These are phyloP conservation scores for Oryza glaberrima DNA, from an alignment of 176 grass and related monocot species.

Conservation along the genomic window DNA sequence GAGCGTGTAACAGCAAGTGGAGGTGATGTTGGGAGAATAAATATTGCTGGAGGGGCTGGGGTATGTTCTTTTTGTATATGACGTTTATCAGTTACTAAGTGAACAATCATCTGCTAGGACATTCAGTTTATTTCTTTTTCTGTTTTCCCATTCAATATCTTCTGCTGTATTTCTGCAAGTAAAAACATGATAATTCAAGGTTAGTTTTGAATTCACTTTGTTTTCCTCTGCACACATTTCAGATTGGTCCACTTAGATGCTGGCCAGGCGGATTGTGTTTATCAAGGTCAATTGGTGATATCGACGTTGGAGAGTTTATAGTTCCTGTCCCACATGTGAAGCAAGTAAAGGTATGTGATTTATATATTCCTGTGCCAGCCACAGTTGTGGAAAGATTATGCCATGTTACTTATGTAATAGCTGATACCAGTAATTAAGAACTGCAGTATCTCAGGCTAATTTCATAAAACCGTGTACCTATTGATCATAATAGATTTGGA, in stretches of 20 bases:
- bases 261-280: conserved; percentile 98
- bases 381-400: conserved; percentile 36
- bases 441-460: conserved; percentile 22
- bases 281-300: conserved; percentile 97
- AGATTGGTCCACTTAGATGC: conserved; percentile 98
- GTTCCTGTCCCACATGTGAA: conserved; percentile 97
- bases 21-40: conserved; percentile 95
- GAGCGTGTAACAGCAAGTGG: conserved; percentile 86
- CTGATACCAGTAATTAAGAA: conserved; percentile 39
- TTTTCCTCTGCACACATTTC: conserved; percentile 39
- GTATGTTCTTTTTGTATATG: conserved; percentile 53
- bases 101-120: conserved; percentile 5
- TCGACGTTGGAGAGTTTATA: conserved; percentile 94
- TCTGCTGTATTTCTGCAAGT: neutral
- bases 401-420: conserved; percentile 38
- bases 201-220: conserved; percentile 24
- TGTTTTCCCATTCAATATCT: neutral
- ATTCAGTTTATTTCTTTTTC: neutral
- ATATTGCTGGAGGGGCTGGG: conserved; percentile 79
- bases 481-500: conserved; percentile 36
- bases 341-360: conserved; percentile 87
- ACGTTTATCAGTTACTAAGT: conserved; percentile 29
- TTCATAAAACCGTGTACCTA: conserved; percentile 8
- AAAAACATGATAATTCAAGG: conserved; percentile 11
- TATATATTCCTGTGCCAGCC: conserved; percentile 8